Base-by-base conservation (phyloP, 768 basidiomycete species). In the Agrocybe praecox region DNA sequence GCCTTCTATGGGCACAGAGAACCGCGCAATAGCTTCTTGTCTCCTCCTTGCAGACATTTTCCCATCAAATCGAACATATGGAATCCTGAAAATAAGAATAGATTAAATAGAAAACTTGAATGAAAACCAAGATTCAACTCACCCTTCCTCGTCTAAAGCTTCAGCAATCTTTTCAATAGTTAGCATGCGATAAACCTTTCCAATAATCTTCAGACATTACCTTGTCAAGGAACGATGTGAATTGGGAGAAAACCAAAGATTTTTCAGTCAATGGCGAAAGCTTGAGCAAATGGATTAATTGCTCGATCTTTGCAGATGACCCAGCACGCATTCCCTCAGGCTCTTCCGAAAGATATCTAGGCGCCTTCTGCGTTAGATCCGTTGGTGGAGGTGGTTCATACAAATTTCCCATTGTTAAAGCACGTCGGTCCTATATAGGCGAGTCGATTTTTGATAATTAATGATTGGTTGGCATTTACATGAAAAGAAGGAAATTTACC, bases 211-310 rank as follows among this genome's bases (percentile, higher is more conserved):
- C 40, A 40, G 45, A 44, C 12, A 14, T 48, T 58, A 88, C 92
- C 75, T 92, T 89, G 73, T 92, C 88, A 52, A 94, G 69, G 72
- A 92, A 94, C 2, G 85, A 82, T 3, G 92, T 96, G 65, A 94
- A 96, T 63, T 96, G 94, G 2, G 90, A 93, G 67, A 96, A 96
- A 1, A 96, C 92, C 2, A 96, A 74, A 2, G 89, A 88, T 69
- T 96, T 96, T 59, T 93, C 89, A 1, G 77, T 81, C 3, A 63
- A 57, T 0, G 90, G 89, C 6, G 85, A 89, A 12, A 94, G 70
- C 58, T 81, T 76, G 43, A 96, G 77, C 43, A 94, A 79, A 51
- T 89, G 82, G 19, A 93, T 68, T 15, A 96, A 75, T 63, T 94
- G 92, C 50, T 90, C 88, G 50, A 94, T 89, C 72, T 96, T 96